phyloP scores from a whole-genome alignment of 768 basidiomycete genomes.

The Russula earlei region DNA sequence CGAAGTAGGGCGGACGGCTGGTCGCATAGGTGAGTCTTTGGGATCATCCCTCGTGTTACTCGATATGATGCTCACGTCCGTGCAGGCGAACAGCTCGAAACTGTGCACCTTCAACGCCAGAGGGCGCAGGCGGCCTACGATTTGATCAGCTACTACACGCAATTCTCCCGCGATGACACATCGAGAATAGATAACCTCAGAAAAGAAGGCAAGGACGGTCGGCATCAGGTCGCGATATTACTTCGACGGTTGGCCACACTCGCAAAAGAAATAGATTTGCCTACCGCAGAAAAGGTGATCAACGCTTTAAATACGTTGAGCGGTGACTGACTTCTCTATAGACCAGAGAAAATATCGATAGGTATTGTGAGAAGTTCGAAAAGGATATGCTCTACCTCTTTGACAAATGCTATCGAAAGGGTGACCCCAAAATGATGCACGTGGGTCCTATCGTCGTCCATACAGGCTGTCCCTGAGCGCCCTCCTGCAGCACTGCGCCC shows the following conservation, averaged over 20 bases:
- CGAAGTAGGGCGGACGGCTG: constrained; percentile 87
- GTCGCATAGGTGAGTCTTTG: constrained; percentile 67
- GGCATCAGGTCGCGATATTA: constrained; percentile 81
- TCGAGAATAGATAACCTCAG: constrained; percentile 61
- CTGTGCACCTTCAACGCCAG: constrained; percentile 84
- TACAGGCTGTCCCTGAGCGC: background rate
- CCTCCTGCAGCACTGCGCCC: constrained; percentile 77
- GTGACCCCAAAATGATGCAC: constrained; percentile 99
- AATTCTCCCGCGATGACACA: constrained; percentile 78
- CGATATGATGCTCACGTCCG: constrained; percentile 7
- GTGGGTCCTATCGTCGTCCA: constrained; percentile 35
- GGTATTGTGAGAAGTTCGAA: constrained; percentile 97
- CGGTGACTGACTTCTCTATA: constrained; percentile 25
- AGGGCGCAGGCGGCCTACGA: constrained; percentile 92
- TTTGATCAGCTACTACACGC: constrained; percentile 88
- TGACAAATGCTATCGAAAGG: constrained; percentile 90
- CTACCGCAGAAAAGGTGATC: constrained; percentile 67
- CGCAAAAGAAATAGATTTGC: constrained; percentile 88
- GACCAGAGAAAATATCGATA: constrained; percentile 89
- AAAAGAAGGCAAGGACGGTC: constrained; percentile 83
- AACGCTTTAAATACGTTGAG: background rate
- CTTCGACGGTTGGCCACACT: constrained; percentile 77
- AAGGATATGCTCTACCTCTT: constrained; percentile 97
- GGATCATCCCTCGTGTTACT: background rate
- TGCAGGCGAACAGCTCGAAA: constrained; percentile 90